These are phyloP conservation scores for Pestalotiopsis sp. DNA, from an alignment of 2,329 filamentous ascomycete species.

Conservation along the genomic window DNA sequence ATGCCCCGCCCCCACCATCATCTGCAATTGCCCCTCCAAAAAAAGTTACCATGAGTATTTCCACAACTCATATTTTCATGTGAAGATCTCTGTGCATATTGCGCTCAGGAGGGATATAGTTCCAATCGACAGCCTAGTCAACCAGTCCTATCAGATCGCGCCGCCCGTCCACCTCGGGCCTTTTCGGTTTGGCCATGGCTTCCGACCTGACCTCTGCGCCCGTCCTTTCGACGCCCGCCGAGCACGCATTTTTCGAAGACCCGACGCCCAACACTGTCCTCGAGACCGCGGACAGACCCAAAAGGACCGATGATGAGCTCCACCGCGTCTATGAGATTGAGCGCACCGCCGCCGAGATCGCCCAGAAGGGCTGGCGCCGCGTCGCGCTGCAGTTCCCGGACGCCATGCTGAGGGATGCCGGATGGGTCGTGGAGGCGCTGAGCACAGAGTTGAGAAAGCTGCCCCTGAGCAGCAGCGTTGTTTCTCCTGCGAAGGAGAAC, in stretches of 20 bases:
- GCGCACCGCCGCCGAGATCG: conserved; percentile 76
- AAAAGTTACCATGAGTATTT: background rate
- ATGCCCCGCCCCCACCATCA: conserved; percentile 5
- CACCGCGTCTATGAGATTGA: conserved; percentile 80
- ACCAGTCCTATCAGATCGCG: background rate
- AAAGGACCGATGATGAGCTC: conserved; percentile 66
- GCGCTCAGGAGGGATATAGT: background rate
- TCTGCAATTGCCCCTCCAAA: conserved; percentile 1
- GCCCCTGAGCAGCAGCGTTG: conserved; percentile 5
- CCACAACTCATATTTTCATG: background rate
- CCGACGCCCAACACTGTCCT: conserved; percentile 35
- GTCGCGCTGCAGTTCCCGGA: conserved; percentile 97
- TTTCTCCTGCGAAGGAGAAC: conserved; percentile 5
- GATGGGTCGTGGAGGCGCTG: conserved; percentile 73
- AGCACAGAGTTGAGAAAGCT: conserved; percentile 31
- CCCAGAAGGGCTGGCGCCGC: conserved; percentile 68
- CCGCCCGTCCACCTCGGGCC: background rate
- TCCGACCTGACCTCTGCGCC: conserved; percentile 54
- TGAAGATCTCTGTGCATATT: background rate
- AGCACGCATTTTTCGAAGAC: conserved; percentile 55
- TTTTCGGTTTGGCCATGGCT: background rate
- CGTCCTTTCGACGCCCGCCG: conserved; percentile 65
- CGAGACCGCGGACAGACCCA: conserved; percentile 28
- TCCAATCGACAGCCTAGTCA: background rate
- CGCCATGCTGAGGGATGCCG: conserved; percentile 84